Percentiles rank a stretch among this genome's conserved stretches.
These are phyloP conservation scores for Dactylellina parvicollis DNA, from an alignment of 2,329 filamentous ascomycete genomes.

Conservation along the genomic window DNA sequence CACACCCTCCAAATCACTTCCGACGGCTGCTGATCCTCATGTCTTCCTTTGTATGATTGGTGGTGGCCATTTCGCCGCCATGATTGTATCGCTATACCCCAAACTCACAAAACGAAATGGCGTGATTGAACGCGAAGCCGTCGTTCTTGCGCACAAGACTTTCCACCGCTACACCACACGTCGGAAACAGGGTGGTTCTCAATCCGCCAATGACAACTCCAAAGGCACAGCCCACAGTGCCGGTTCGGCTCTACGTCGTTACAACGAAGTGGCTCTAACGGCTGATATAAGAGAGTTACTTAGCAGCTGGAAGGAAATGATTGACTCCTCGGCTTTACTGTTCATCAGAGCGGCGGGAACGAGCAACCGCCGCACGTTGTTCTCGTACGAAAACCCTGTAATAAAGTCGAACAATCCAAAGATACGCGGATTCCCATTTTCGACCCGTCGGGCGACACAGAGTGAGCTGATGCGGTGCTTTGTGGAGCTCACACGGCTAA, in stretches of 20 bases:
- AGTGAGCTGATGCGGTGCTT: slow-evolving; percentile 94
- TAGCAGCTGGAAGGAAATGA: slow-evolving; percentile 82
- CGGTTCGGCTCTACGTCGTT: slow-evolving; percentile 85
- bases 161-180: slow-evolving; percentile 97
- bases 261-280: slow-evolving; percentile 90
- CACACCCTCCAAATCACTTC: slow-evolving; percentile 75
- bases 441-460: slow-evolving; percentile 87
- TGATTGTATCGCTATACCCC: slow-evolving; percentile 89
- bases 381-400: slow-evolving; percentile 90
- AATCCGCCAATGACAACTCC: slow-evolving; percentile 92
- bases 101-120: slow-evolving; percentile 75
- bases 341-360: slow-evolving; percentile 90
- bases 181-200: slow-evolving; percentile 93
- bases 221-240: slow-evolving; percentile 94
- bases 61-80: slow-evolving; percentile 95
- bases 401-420: slow-evolving; percentile 80
- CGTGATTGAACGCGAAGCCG: slow-evolving; percentile 82
- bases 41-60: slow-evolving; percentile 99
- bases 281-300: slow-evolving; percentile 87
- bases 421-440: slow-evolving; percentile 90
- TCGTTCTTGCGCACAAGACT: slow-evolving; percentile 92
- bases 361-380: slow-evolving; percentile 86
- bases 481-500: slow-evolving; percentile 89
- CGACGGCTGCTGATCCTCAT: slow-evolving; percentile 74
- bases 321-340: slow-evolving; percentile 83